phyloP scores from a whole-genome alignment of 306 rosid genomes.

The Dalbergia oliveri region DNA sequence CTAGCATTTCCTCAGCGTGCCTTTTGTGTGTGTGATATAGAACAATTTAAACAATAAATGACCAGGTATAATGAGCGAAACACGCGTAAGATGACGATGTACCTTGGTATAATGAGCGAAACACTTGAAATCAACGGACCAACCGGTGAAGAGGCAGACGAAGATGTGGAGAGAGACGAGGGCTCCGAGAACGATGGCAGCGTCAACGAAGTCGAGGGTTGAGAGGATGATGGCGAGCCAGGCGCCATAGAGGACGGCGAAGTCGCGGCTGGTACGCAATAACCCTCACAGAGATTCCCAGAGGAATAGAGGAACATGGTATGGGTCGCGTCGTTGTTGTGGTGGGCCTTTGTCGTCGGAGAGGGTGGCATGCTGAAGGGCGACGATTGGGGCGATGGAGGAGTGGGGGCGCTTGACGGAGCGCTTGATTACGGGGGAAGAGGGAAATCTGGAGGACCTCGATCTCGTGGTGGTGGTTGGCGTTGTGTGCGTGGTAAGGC shows the following conservation, averaged over 20 bases:
- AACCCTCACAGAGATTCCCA: too few relatives aligned
- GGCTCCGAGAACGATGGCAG: slow-evolving; percentile 75
- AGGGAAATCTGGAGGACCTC: slow-evolving; percentile 81
- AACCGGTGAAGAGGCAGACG: slow-evolving; percentile 83
- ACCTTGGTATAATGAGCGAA: slow-evolving; percentile 83
- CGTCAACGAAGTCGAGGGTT: slow-evolving; percentile 72
- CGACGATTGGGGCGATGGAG: slow-evolving; percentile 71
- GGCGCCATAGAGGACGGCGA: slow-evolving; percentile 60
- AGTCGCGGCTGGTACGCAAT: background rate
- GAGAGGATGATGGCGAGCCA: slow-evolving; percentile 74
- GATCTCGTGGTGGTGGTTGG: slow-evolving; percentile 59
- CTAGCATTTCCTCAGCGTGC: slow-evolving; percentile 12
- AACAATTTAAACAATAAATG: slow-evolving; percentile 1
- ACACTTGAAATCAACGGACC: slow-evolving; percentile 96
- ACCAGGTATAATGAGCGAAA: background rate
- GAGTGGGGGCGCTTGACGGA: slow-evolving; percentile 84
- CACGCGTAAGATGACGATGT: background rate
- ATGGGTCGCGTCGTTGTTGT: slow-evolving; percentile 8
- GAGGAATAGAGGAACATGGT: background rate
- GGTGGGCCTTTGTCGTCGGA: slow-evolving; percentile 58
- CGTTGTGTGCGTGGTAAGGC: too few relatives aligned
- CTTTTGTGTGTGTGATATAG: background rate
- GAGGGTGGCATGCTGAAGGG: slow-evolving; percentile 78
- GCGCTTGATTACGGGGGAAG: slow-evolving; percentile 73
- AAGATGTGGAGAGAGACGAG: slow-evolving; percentile 73